Evolutionary conservation across 768 basidiomycete species (phyloP).

Genomic region (Termitomyces titanicus): DNA sequence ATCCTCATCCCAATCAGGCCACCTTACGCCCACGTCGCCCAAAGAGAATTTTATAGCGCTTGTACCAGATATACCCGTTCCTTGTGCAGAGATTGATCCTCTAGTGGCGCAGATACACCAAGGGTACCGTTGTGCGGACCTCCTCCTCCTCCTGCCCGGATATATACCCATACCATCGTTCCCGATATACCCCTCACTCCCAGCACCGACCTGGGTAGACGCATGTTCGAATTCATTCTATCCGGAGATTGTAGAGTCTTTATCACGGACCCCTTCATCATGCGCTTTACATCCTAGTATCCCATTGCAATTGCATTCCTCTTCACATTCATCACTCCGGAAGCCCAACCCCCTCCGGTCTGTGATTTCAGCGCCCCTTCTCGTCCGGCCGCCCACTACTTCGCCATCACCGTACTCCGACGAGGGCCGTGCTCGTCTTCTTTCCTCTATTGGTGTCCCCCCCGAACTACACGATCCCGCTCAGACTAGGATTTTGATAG

Average conservation of each 20-base stretch:
- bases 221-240: constrained; percentile 40
- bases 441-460: constrained; percentile 59
- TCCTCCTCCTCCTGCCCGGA: constrained; percentile 69
- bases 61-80: constrained; percentile 52
- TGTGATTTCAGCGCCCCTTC: constrained; percentile 56
- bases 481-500: constrained; percentile 60
- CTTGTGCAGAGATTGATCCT: constrained; percentile 45
- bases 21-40: constrained; percentile 8
- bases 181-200: constrained; percentile 44
- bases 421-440: constrained; percentile 50
- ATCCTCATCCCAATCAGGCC: constrained; percentile 12
- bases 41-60: constrained; percentile 23
- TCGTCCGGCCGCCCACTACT: constrained; percentile 56
- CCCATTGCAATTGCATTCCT: constrained; percentile 33
- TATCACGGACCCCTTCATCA: constrained; percentile 29
- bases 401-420: constrained; percentile 44
- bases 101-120: constrained; percentile 60
- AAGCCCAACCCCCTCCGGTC: constrained; percentile 25
- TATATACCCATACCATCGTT: constrained; percentile 78
- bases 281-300: constrained; percentile 39
- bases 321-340: constrained; percentile 18
- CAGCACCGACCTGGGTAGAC: constrained; percentile 64
- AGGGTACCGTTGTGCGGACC: constrained; percentile 70
- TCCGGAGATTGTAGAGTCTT: constrained; percentile 38
- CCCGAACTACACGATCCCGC: constrained; percentile 39